These are phyloP conservation scores for Colletotrichum lupini DNA, from an alignment of 2,329 filamentous ascomycete species.

Conservation along the genomic window DNA sequence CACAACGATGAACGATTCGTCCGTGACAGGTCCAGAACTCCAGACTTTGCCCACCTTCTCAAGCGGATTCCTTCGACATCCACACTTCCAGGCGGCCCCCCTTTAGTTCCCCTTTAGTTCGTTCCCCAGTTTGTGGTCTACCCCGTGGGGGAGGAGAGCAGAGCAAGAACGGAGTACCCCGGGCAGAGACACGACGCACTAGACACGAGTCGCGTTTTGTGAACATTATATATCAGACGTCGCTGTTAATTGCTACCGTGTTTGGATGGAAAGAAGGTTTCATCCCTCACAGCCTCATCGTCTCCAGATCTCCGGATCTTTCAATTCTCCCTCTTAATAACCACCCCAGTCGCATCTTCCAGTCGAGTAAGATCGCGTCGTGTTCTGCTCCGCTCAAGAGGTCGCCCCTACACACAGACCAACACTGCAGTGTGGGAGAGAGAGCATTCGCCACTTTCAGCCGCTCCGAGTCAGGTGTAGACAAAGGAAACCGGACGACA, in stretches of 20 bases:
- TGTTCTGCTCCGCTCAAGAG: not conserved
- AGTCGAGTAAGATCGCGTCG: not conserved
- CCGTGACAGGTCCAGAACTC: not conserved
- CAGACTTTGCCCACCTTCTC: not conserved
- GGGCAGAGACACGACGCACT: not conserved
- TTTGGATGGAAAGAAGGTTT: not conserved
- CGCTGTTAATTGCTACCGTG: not conserved
- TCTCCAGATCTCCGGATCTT: not conserved
- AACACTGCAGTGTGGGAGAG: not conserved
- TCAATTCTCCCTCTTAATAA: not conserved
- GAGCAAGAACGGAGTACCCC: not conserved
- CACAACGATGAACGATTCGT: not conserved
- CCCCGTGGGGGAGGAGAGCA: not conserved
- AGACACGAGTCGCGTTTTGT: not conserved
- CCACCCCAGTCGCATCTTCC: not conserved
- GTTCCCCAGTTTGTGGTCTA: not conserved
- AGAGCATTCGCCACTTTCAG: not conserved
- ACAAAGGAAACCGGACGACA: not conserved
- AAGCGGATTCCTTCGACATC: conserved; percentile 6
- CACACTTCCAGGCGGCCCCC: not conserved
- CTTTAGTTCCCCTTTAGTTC: not conserved
- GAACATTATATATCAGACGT: not conserved
- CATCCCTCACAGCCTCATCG: not conserved
- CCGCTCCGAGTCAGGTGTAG: not conserved
- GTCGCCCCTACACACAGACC: too few relatives aligned